Evolutionary conservation across 2,329 filamentous ascomycete species (phyloP), one percentile per base, ranked within the genome.

Genomic region (Aureobasidium leucospermi): DNA sequence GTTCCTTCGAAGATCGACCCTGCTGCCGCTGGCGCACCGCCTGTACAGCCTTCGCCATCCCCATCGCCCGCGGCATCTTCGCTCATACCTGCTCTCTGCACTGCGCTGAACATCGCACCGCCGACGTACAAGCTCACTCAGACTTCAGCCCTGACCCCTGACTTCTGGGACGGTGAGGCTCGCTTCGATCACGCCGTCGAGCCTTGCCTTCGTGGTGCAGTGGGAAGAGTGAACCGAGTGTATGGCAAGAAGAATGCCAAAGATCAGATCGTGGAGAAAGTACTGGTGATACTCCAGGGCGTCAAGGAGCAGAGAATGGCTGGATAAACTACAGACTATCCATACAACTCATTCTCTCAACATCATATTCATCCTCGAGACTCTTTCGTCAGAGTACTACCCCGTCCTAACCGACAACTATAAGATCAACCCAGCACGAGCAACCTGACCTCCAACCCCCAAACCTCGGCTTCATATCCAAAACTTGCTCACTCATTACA

Each of bases 211-310:
- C 34, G 45, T 8, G 55, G 55, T 15, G 42, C 53, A 2, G 53
- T 57, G 31, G 53, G 53, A 13, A 57, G 23, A 19, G 53, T 57
- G 11, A 41, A 47, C 5, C 29, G 53, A 15, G 42, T 57, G 7
- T 57, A 47, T 15, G 53, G 53, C 0, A 57, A 47, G 53, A 46
- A 47, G 32, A 57, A 47, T 29, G 53, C 53, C 10, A 57, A 57
- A 23, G 53, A 57, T 6, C 38, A 39, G 32, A 15, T 57, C 3
- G 53, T 47, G 11, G 31, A 47, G 42, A 19, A 39, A 15, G 42
- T 57, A 3, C 16, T 57, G 42, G 53, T 38, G 8, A 7, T 47
- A 9, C 41, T 57, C 3, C 42, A 57, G 23, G 15, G 16, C 2
- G 8, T 57, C 29, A 57, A 56, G 41, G 16, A 36, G 13, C 39